These are phyloP conservation scores for Vanderwaltozyma yarrowii DNA, from an alignment of 805 yeast genomes.

Conservation along the genomic window DNA sequence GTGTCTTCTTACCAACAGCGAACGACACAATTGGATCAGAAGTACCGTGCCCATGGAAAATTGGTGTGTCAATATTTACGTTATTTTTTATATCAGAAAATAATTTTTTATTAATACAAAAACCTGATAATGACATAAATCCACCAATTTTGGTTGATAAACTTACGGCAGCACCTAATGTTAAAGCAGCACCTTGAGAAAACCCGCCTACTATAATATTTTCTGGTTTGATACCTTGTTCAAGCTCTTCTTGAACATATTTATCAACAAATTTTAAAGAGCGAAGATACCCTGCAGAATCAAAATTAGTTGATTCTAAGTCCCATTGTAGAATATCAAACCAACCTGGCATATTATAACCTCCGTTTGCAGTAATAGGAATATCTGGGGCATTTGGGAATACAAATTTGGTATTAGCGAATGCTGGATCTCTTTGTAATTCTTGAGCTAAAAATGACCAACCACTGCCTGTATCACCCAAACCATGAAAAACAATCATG, in stretches of 20 bases:
- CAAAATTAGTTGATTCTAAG: conserved; percentile 33
- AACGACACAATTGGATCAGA: conserved; percentile 52
- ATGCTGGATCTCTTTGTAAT: conserved; percentile 37
- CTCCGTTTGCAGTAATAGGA: conserved; percentile 61
- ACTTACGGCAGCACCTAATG: conserved; percentile 50
- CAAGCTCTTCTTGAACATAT: conserved; percentile 44
- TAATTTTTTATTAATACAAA: conserved; percentile 30
- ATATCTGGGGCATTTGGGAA: conserved; percentile 82
- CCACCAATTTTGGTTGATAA: conserved; percentile 66
- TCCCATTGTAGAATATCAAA: conserved; percentile 61
- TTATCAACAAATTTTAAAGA: conserved; percentile 37
- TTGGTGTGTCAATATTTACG: conserved; percentile 55
- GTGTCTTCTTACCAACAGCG: conserved; percentile 28
- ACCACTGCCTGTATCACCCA: conserved; percentile 86
- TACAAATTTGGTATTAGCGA: conserved; percentile 55
- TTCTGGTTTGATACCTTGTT: conserved; percentile 44
- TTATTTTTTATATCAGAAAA: conserved; percentile 17
- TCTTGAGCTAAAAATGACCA: conserved; percentile 76
- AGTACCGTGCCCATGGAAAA: conserved; percentile 85
- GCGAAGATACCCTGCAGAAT: conserved; percentile 43
- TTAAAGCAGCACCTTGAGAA: conserved; percentile 84
- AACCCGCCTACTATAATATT: conserved; percentile 89
- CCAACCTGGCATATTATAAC: conserved; percentile 73
- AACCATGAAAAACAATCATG: conserved; percentile 74
- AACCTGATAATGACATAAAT: conserved; percentile 67